phyloP scores from a whole-genome alignment of 768 basidiomycete genomes.

The Wakefieldia striispora region DNA sequence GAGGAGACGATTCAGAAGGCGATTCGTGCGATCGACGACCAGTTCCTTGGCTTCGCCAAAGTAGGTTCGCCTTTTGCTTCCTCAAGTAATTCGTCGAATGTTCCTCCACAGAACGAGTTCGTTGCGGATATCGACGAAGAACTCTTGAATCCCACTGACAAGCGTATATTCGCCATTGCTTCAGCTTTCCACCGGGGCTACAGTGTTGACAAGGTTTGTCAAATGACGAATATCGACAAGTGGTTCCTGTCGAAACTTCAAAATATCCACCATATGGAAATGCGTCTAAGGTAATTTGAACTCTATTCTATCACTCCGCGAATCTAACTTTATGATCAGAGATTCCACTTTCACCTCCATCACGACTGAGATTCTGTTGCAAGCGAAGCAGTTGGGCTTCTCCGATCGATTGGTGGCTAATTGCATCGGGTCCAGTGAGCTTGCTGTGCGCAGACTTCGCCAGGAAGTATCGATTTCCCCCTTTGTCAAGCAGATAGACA shows the following conservation, averaged over 20 bases:
- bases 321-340: slow-evolving; percentile 36
- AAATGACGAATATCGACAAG: slow-evolving; percentile 97
- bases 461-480: slow-evolving; percentile 81
- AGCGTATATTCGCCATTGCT: slow-evolving; percentile 95
- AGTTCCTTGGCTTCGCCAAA: slow-evolving; percentile 89
- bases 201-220: slow-evolving; percentile 93
- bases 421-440: slow-evolving; percentile 85
- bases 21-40: slow-evolving; percentile 93
- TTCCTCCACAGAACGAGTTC: slow-evolving; percentile 64
- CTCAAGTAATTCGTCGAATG: background rate
- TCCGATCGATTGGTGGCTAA: slow-evolving; percentile 87
- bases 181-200: slow-evolving; percentile 92
- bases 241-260: slow-evolving; percentile 95
- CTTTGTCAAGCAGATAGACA: slow-evolving; percentile 98
- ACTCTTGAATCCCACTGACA: slow-evolving; percentile 91
- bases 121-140: slow-evolving; percentile 93
- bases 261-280: slow-evolving; percentile 81
- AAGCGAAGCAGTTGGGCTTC: slow-evolving; percentile 93
- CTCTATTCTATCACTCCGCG: background rate
- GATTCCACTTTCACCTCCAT: slow-evolving; percentile 64
- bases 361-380: slow-evolving; percentile 59
- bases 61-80: slow-evolving; percentile 34
- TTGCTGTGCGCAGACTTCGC: slow-evolving; percentile 87
- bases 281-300: slow-evolving; percentile 59
- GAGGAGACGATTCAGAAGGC: slow-evolving; percentile 99